Evolutionary conservation across 768 basidiomycete species (phyloP).

Genomic region (Pilatotrama ljubarskyi): DNA sequence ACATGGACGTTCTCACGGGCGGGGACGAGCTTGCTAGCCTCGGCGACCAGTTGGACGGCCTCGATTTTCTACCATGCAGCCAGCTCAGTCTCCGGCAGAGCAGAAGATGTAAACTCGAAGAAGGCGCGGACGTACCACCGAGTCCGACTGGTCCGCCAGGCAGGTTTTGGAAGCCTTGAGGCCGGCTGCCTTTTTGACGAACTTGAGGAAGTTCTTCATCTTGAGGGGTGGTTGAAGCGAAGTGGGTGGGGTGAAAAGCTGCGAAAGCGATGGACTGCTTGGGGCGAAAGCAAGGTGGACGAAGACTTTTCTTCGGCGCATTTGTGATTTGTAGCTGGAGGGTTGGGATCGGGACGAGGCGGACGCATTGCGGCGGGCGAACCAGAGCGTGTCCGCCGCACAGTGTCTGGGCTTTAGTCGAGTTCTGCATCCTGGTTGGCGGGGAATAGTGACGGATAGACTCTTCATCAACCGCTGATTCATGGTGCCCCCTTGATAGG

Average conservation of each 20-base stretch:
- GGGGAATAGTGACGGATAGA: too few species aligned
- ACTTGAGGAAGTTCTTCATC: constrained; percentile 4
- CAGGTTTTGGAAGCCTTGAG: not conserved
- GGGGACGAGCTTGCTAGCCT: not conserved
- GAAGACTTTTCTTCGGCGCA: too few species aligned
- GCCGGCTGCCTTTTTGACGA: not conserved
- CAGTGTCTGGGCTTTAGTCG: too few species aligned
- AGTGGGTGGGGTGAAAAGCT: not conserved
- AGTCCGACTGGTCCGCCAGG: not conserved
- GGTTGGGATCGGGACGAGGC: too few species aligned
- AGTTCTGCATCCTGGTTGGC: too few species aligned
- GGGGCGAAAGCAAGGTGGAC: not conserved
- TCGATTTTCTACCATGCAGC: not conserved
- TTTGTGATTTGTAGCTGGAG: too few species aligned
- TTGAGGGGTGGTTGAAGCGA: not conserved
- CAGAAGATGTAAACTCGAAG: not conserved
- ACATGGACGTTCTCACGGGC: constrained; percentile 11
- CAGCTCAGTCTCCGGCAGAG: not conserved
- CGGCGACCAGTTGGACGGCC: constrained; percentile 8
- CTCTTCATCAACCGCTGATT: not conserved
- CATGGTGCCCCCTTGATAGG: too few species aligned
- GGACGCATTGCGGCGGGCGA: too few species aligned
- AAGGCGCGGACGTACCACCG: not conserved
- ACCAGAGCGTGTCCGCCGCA: too few species aligned
- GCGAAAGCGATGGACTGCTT: not conserved